Base-by-base conservation (phyloP, 441 rosid genomes). In the Gossypium gossypioides region DNA sequence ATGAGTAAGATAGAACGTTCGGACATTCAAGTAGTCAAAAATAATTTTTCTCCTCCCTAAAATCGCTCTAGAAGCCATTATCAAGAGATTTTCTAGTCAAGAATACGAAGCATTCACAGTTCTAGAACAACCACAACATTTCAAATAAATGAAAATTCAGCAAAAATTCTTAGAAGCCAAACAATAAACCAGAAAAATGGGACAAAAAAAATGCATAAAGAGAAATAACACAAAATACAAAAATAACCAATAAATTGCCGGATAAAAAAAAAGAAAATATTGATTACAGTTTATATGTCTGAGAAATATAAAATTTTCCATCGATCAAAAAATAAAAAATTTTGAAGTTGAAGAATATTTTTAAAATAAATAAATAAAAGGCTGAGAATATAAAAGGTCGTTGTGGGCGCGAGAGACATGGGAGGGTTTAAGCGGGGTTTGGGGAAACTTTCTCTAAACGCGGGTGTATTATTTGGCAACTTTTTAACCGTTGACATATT, bases 21-120 rank as follows among this genome's bases (percentile, higher is more conserved):
- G 80, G 52, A 72, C 84, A 74, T 74, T 70, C 65, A 85, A 62
- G 81, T 84, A 81, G 81, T 83, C 83, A 21, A 81, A 85, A 73
- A 92, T 40, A 57, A 82, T 21, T 54, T 70, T 80, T 78, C 60
- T 88, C 81, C 90, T 86, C 81, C 89, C 77, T 56, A 87, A 71
- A 42, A 90, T 84, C 71, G 92, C 92, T 82, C 88, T 86, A 56
- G 96, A 87, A 60, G 91, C 89, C 97, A 92, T 90, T 78, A 62
- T 72, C 67, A 69, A 51, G 60, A 54, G 16, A 46, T 74, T 32
- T 54, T 77, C 69, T 59, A 72, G 66, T 69, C 75, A 73, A 44
- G 19, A 74, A n/a, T 46, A 13, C 6, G 52, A 12, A 46, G 75
- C 76, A 73, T 68, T 62, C 50, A 72, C 81, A 81, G 72, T 76